Evolutionary conservation across 2,329 filamentous ascomycete genomes (phyloP).

Genomic region (Teratosphaeria viscida): DNA sequence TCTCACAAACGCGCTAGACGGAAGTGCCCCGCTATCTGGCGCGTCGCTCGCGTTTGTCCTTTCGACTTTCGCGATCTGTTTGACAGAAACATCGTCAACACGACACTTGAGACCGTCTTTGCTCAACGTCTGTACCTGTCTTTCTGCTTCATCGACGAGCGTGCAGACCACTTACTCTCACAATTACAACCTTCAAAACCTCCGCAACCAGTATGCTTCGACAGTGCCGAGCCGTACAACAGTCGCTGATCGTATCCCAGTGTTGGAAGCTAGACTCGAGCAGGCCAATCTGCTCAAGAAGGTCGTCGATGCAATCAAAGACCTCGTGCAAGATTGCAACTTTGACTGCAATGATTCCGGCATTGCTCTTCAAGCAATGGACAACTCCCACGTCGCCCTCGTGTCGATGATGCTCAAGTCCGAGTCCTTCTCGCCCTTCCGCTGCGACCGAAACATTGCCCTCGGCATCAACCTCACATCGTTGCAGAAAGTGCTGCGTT

Average conservation of each 20-base stretch:
- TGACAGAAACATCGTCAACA: neutral
- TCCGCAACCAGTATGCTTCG: neutral
- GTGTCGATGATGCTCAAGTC: slow-evolving; percentile 98
- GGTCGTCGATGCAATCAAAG: slow-evolving; percentile 98
- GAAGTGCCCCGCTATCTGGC: neutral
- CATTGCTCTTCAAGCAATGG: slow-evolving; percentile 97
- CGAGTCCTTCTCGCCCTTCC: slow-evolving; percentile 86
- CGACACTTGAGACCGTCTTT: neutral
- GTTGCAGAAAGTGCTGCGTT: slow-evolving; percentile 92
- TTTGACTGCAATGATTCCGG: slow-evolving; percentile 99
- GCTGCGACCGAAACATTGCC: slow-evolving; percentile 97
- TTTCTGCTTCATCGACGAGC: neutral
- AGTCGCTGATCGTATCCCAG: slow-evolving; percentile 1
- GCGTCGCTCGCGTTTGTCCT: neutral
- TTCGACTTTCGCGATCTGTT: neutral
- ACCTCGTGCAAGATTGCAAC: slow-evolving; percentile 98
- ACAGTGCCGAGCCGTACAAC: neutral
- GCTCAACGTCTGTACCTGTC: neutral
- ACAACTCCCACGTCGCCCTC: slow-evolving; percentile 98
- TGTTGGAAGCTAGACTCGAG: slow-evolving; percentile 97
- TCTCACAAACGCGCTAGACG: neutral
- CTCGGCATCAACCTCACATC: slow-evolving; percentile 95
- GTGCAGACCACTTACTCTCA: neutral
- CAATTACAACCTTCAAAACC: neutral
- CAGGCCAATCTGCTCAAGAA: slow-evolving; percentile 93